Base-by-base conservation (phyloP, 768 basidiomycete genomes). In the Infundibulicybe gibba region DNA sequence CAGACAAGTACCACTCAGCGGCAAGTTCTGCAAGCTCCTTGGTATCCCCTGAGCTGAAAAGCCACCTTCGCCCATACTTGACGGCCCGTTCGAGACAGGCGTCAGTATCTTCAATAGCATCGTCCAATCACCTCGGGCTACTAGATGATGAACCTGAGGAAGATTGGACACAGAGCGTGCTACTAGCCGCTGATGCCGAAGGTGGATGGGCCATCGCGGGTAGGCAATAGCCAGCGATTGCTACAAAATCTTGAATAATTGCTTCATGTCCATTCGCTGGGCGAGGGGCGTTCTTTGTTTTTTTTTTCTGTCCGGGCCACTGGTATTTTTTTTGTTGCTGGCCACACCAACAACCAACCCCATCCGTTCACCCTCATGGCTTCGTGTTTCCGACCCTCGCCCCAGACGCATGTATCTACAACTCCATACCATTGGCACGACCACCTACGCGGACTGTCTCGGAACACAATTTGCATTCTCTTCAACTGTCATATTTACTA, bases 161-260 rank as follows among this genome's bases (percentile, higher is more conserved):
- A 41, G 79, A 87, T 58, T 91, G 89, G 88, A 83, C 84, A 40
- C 70, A 74, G 57, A 85, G 82, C 54, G 87, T 90, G 41, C 61
- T 90, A 48, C 62, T 81, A 63, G 85, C 84, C n/a, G 85, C 84
- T 47, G 81, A 83, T 57, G 58, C 68, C 42, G 71, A 76, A 40
- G 53, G 61, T 11, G 44, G 58, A 16, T 71, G 67, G 68, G 46
- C 25, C 3, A 39, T 40, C 25, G 8, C 25, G 25, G 8, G 25
- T 8, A 25, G 25, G 25, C 25, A 25, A 25, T 25, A 25, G 25
- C 25, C 25, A 4, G 25, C 8, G n/a, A 25, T 25, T 25, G 25
- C 25, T 25, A n/a, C 25, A 8, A 25, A 25, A 25, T 25, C 25
- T 21, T 15, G 38, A 47, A 41, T 44, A 48, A 42, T 48, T 30